A percentile compares a stretch with the other conserved stretches of the same genome.
Conservation (phyloP, 306 rosid genomes). For the Clitoria ternatea region DNA sequence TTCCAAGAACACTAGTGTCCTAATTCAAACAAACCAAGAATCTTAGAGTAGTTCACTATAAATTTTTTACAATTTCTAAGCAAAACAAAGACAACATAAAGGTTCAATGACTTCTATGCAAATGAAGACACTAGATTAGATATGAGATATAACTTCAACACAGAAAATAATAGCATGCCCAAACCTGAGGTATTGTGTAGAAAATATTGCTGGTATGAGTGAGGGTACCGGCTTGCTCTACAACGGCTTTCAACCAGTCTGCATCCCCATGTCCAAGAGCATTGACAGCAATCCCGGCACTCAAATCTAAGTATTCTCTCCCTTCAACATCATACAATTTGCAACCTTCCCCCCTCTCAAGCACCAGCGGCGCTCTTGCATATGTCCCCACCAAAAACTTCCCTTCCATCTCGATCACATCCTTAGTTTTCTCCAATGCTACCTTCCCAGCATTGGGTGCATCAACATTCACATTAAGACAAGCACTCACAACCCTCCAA, state of each 20-base stretch:
- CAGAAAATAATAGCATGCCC: not conserved
- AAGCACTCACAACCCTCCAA: slow-evolving; percentile 10
- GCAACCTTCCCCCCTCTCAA: slow-evolving; percentile 72
- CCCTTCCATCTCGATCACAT: slow-evolving; percentile 64
- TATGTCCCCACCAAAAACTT: slow-evolving; percentile 71
- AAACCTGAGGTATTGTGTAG: slow-evolving; percentile 79
- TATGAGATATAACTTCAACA: not conserved
- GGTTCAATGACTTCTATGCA: not conserved
- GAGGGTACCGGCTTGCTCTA: slow-evolving; percentile 61
- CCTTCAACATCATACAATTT: slow-evolving; percentile 75
- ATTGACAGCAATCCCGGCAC: slow-evolving; percentile 80
- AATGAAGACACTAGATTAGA: not conserved
- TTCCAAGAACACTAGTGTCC: not conserved
- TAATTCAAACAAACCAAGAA: not conserved
- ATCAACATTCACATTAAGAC: slow-evolving; percentile 37
- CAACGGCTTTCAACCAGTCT: slow-evolving; percentile 74
- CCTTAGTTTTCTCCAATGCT: slow-evolving; percentile 29
- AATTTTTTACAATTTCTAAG: not conserved
- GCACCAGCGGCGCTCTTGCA: slow-evolving; percentile 71
- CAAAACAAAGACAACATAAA: not conserved
- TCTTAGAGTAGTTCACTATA: not conserved
- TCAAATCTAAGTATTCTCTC: slow-evolving; percentile 69
- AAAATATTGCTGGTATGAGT: slow-evolving; percentile 82
- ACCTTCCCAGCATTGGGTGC: slow-evolving; percentile 20
- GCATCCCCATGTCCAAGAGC: slow-evolving; percentile 78